These are phyloP conservation scores for Pseudocercospora macadamiae DNA, from an alignment of 2,329 filamentous ascomycete species.

Conservation along the genomic window DNA sequence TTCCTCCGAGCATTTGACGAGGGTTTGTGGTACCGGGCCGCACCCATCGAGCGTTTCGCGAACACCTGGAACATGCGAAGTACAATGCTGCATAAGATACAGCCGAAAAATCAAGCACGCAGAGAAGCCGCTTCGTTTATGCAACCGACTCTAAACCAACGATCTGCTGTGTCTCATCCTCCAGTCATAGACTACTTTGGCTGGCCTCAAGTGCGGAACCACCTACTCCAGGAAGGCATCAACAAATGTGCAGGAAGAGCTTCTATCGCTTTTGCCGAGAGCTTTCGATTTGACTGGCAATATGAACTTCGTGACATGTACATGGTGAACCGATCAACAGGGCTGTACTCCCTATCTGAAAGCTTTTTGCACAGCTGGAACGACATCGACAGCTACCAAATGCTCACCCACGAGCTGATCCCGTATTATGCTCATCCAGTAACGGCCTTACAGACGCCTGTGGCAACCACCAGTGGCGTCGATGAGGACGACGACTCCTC, in stretches of 20 bases:
- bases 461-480: not conserved
- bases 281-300: constrained; percentile 26
- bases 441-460: constrained; percentile 14
- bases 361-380: constrained; percentile 21
- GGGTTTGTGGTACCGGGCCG: constrained; percentile 27
- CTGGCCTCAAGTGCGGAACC: constrained; percentile 27
- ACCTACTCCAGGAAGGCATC: constrained; percentile 21
- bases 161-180: constrained; percentile 8
- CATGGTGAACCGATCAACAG: constrained; percentile 23
- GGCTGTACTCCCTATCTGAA: constrained; percentile 24
- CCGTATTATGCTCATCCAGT: constrained; percentile 24
- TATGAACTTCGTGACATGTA: constrained; percentile 26
- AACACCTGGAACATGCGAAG: constrained; percentile 26
- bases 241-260: constrained; percentile 17
- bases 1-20: constrained; percentile 28
- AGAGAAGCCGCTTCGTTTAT: constrained; percentile 18
- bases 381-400: constrained; percentile 18
- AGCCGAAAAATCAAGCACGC: constrained; percentile 26
- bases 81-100: constrained; percentile 27
- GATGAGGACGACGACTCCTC: constrained; percentile 13
- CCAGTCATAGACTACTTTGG: constrained; percentile 27
- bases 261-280: constrained; percentile 25
- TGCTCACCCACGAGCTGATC: constrained; percentile 21
- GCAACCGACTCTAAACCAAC: constrained; percentile 20
- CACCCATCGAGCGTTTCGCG: constrained; percentile 21